Evolutionary conservation across 2,329 filamentous ascomycete genomes (phyloP), one percentile per base, ranked within the genome.

Genomic region (Epichloe gansuensis): DNA sequence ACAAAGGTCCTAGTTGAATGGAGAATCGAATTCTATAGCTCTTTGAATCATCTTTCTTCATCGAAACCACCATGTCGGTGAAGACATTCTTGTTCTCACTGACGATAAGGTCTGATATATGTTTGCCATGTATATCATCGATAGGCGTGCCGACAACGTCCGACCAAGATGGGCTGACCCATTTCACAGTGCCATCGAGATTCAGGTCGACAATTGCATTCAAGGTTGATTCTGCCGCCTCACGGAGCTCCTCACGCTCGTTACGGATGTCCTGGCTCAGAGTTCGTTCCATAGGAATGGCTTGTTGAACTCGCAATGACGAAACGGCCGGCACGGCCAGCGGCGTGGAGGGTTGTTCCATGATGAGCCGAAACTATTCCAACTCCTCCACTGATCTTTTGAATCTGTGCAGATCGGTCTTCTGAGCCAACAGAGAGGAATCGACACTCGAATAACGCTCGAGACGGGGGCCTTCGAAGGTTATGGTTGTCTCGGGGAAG

Each of bases 201-300:
- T 90, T 89, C 58, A 98, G 77, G 71, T 98, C 91, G 65, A 98
- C 79, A 66, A 98, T 95, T 58, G 95, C 88, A 69, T 97, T 98
- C 66, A 95, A 77, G 23, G 91, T 96, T 72, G 96, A 89, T 71
- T 97, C 91, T 49, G 91, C 93, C 42, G 91, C 93, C 72, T 95
- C 88, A 64, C 91, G 90, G 60, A 98, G 78, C 66, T 97, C 91
- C 65, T 95, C 87, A 57, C 91, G 82, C 72, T 97, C 90, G 64
- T 94, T 89, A 61, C 88, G 85, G 62, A 97, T 96, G 67, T 95
- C 85, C 69, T 90, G 83, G 70, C 87, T 96, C 59, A 93, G 73
- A 12, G 88, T 77, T 54, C 82, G 72, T 65, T 81, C 76, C 81
- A 84, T 83, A 48, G 67, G 64, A 54, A 67, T 70, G 51, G 71